Conservation (phyloP, 306 rosid genomes). For the Carpinus viminea region DNA sequence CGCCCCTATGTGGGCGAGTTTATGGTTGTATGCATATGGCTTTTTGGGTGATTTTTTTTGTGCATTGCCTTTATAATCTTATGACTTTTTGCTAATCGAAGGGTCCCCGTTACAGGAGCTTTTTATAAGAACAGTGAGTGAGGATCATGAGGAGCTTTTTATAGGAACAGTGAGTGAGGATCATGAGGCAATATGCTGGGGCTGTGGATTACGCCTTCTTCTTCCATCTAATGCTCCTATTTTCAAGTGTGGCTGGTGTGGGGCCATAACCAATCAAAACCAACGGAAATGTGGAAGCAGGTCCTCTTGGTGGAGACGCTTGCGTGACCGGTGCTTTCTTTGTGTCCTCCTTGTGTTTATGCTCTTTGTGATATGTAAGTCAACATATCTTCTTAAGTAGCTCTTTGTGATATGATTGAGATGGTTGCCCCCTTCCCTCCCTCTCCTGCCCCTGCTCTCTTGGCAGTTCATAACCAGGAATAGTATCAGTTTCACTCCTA, state of each 20-base stretch:
- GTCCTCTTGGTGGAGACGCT: constrained; percentile 59
- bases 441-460: neutral
- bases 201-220: constrained; percentile 80
- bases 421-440: neutral
- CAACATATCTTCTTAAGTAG: constrained; percentile 10
- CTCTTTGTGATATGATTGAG: neutral
- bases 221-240: constrained; percentile 57
- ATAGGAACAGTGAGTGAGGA: constrained; percentile 49
- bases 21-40: neutral
- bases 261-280: constrained; percentile 77
- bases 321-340: constrained; percentile 76
- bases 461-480: neutral
- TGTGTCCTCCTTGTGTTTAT: constrained; percentile 62
- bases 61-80: neutral
- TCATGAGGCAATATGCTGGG: constrained; percentile 83
- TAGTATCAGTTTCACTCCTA: neutral
- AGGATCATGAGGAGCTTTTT: constrained; percentile 57
- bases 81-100: constrained; percentile 48
- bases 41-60: neutral
- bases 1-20: too few relatives aligned
- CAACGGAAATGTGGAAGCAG: constrained; percentile 47
- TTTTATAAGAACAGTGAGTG: constrained; percentile 43
- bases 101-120: constrained; percentile 73
- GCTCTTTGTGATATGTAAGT: constrained; percentile 82
- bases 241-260: constrained; percentile 99